Evolutionary conservation across 768 basidiomycete genomes (phyloP).

Genomic region (Fomitopsis serialis): DNA sequence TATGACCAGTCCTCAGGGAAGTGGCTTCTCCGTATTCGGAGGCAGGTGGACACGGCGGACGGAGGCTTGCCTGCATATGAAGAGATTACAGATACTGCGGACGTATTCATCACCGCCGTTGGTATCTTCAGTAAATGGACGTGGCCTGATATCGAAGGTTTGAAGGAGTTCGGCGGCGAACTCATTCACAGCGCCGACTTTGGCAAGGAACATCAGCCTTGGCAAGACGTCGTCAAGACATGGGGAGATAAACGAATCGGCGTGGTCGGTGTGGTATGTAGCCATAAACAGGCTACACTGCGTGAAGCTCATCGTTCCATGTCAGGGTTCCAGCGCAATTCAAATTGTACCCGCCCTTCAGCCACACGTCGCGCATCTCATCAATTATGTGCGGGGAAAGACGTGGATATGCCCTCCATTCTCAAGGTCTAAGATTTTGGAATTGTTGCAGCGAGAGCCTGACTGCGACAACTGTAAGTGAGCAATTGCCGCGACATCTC

Average conservation of each 20-base stretch:
- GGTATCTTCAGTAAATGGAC: slow-evolving; percentile 53
- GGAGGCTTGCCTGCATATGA: slow-evolving; percentile 8
- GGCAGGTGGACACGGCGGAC: background rate
- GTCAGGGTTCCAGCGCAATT: slow-evolving; percentile 60
- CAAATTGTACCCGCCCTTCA: slow-evolving; percentile 58
- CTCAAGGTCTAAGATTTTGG: slow-evolving; percentile 32
- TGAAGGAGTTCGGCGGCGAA: slow-evolving; percentile 50
- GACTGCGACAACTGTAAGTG: slow-evolving; percentile 40
- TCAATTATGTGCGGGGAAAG: slow-evolving; percentile 54
- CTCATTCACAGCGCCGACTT: slow-evolving; percentile 60
- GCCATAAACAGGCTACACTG: background rate
- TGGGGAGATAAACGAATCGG: slow-evolving; percentile 52
- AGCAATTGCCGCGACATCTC: no score
- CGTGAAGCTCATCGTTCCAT: no score
- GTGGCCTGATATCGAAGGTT: slow-evolving; percentile 62
- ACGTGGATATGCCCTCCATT: slow-evolving; percentile 53
- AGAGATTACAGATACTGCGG: slow-evolving; percentile 46
- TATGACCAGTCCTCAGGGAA: slow-evolving; percentile 48
- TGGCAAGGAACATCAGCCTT: slow-evolving; percentile 33
- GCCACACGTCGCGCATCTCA: slow-evolving; percentile 40
- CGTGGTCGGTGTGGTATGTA: slow-evolving; percentile 54
- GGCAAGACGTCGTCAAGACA: slow-evolving; percentile 39
- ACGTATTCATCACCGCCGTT: slow-evolving; percentile 52
- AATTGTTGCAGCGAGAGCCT: slow-evolving; percentile 32
- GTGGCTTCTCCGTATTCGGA: slow-evolving; percentile 48